Percentiles rank a stretch among this genome's conserved stretches.
These are phyloP conservation scores for Tuber borchii DNA, from an alignment of 495 filamentous ascomycete genomes.

Conservation along the genomic window DNA sequence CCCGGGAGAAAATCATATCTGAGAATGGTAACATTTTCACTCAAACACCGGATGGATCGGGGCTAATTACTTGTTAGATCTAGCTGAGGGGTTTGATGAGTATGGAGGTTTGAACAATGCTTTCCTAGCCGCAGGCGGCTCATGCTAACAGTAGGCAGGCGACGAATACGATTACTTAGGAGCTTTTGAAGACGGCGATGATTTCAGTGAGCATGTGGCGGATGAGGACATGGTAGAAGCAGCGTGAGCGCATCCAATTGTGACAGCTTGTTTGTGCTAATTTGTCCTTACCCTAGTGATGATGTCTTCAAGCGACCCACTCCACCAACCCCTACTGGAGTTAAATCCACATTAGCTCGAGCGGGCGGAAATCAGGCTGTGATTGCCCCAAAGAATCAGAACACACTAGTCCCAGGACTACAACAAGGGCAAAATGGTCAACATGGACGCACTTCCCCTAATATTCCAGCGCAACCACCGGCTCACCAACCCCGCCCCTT, in stretches of 20 bases:
- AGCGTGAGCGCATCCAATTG: neutral
- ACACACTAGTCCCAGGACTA: conserved; percentile 15
- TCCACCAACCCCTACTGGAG: conserved; percentile 10
- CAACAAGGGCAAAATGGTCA: conserved; percentile 29
- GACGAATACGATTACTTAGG: conserved; percentile 41
- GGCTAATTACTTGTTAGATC: conserved; percentile 9
- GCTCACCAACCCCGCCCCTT: conserved; percentile 8
- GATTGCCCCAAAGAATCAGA: conserved; percentile 14
- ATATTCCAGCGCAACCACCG: conserved; percentile 14
- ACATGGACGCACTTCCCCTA: conserved; percentile 15
- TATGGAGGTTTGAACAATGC: conserved; percentile 32
- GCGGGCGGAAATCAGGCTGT: conserved; percentile 4
- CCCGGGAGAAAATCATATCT: neutral
- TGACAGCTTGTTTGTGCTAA: conserved; percentile 10
- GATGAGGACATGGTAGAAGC: conserved; percentile 30
- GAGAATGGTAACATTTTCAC: neutral
- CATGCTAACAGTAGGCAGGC: conserved; percentile 8
- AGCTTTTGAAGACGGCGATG: conserved; percentile 33
- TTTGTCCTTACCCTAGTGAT: conserved; percentile 9
- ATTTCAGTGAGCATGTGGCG: conserved; percentile 36
- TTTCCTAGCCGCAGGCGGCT: neutral
- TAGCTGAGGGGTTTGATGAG: conserved; percentile 33
- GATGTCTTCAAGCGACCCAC: conserved; percentile 16
- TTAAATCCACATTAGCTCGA: conserved; percentile 10
- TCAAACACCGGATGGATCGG: neutral